Evolutionary conservation across 2,329 filamentous ascomycete species (phyloP).

Genomic region (Whalleya microplaca): DNA sequence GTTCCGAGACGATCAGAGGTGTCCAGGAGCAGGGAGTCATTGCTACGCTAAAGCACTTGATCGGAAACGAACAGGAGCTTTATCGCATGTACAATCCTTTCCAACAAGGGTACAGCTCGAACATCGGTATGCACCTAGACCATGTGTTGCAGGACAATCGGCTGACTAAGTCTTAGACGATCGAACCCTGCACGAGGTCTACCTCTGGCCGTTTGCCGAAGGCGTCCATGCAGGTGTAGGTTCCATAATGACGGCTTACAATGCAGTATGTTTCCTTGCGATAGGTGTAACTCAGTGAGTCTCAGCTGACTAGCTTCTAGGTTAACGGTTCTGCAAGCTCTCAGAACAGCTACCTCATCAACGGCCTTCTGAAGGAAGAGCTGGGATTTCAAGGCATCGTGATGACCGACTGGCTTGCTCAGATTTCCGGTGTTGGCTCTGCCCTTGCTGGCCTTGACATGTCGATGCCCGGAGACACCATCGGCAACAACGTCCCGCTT

Average conservation of each 20-base stretch:
- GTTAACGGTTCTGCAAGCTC: constrained; percentile 69
- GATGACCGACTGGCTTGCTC: constrained; percentile 76
- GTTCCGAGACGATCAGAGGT: constrained; percentile 55
- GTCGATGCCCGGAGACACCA: constrained; percentile 62
- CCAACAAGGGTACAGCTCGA: constrained; percentile 62
- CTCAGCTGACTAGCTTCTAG: constrained; percentile 40
- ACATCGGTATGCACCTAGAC: constrained; percentile 53
- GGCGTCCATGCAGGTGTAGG: constrained; percentile 77
- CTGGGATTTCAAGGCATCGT: constrained; percentile 73
- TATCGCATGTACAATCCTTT: constrained; percentile 60
- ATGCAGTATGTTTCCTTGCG: constrained; percentile 49
- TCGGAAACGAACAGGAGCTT: constrained; percentile 57
- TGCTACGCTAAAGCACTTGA: constrained; percentile 59
- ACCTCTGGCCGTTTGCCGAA: constrained; percentile 80
- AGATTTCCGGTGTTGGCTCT: constrained; percentile 73
- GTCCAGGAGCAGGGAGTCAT: constrained; percentile 61
- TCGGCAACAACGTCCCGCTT: constrained; percentile 49
- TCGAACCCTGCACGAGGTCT: constrained; percentile 66
- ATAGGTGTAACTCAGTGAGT: neutral
- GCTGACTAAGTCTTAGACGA: constrained; percentile 31
- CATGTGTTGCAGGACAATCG: neutral
- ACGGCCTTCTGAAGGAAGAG: constrained; percentile 73
- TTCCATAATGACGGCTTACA: constrained; percentile 83
- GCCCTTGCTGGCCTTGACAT: constrained; percentile 75
- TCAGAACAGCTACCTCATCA: constrained; percentile 70